Base-by-base conservation (phyloP, 257 asterid genomes). In the Forsythia suspensa region DNA sequence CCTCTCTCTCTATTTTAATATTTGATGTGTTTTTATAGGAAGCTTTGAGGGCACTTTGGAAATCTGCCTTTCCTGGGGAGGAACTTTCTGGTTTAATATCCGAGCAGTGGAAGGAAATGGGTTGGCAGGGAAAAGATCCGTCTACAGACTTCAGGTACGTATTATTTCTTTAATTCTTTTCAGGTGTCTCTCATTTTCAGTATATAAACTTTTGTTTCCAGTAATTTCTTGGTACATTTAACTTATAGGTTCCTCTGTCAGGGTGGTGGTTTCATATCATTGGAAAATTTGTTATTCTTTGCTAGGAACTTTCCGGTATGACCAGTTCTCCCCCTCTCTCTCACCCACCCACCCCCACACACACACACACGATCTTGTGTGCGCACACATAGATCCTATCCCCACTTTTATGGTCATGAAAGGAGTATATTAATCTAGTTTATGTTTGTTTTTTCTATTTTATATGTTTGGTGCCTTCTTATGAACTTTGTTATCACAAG, bases 51-150 rank as follows among this genome's bases (percentile, higher is more conserved):
- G 93, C 92, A 59, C 81, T 96, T 77, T 96, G 99, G 99, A 43
- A 85, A 83, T 95, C 92, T 72, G 89, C 98, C 82, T 96, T 94
- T 84, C 99, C 98, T 18, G 93, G 84, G 79, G 93, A 92, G 86
- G 90, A 90, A 79, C 92, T 94, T 40, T 77, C 20, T 24, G 93
- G 97, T 82, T 87, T 94, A 84, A 86, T 96, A 87, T 94, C 99
- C 44, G 99, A 96, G 82, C 98, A 94, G 86, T 96, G 99, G 99
- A 96, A 96, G 83, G 97, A 96, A 82, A 96, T 96, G 99, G 99
- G 99, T 82, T 96, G 99, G 99, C 99, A 96, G 85, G 99, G 99
- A 59, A 96, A 96, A 89, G 99, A 96, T 85, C 99, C 99, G 18
- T 92, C 99, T 37, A 96, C 99, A 78, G 99, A 96, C 90, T 96